Base-by-base conservation (phyloP, 805 yeast genomes). In the Ogataea wickerhamii region DNA sequence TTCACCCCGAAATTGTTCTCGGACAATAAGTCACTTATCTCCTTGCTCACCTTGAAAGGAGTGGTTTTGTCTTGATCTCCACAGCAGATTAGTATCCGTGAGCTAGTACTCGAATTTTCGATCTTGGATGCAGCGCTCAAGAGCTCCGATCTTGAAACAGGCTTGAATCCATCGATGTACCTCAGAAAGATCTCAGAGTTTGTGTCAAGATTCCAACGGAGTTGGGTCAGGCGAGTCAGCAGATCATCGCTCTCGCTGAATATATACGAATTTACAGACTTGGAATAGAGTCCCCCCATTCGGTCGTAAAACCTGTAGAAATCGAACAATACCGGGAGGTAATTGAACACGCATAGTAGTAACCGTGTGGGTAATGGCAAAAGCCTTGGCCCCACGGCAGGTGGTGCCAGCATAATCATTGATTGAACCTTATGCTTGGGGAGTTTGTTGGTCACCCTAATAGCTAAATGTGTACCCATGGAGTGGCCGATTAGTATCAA, bases 161-260 rank as follows among this genome's bases (percentile, higher is more conserved):
- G 61, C n/a, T 54, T 43, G 42, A 80, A 74, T 2, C 82, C 80
- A 24, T 56, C 44, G 2, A 74, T 64, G 45, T 82, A 78, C 37
- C 68, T 66, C 37, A 84, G 59, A 55, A 84, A 71, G 2, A 76
- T 63, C 6, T 47, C 44, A 0, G 87, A 70, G 34, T 73, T 66
- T 12, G 81, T 72, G 56, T 81, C 87, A 43, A 82, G 51, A 55
- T 85, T 84, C 82, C 86, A 80, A 33, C 87, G 61, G 27, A 83
- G 66, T 56, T 84, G 94, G 14, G 78, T 63, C 30, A 71, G 53
- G 36, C 76, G 70, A 33, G 70, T 68, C 13, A 66, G 49, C 22
- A 64, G 60, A 41, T 51, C 52, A 32, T 52, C 49, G 13, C 50
- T 38, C 16, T 46, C 50, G 1, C 56, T 47, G 16, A 61, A 62